Percentiles rank a stretch among this genome's conserved stretches.
Evolutionary conservation across 345 rosid genomes (phyloP).

Genomic region (Acer negundo): DNA sequence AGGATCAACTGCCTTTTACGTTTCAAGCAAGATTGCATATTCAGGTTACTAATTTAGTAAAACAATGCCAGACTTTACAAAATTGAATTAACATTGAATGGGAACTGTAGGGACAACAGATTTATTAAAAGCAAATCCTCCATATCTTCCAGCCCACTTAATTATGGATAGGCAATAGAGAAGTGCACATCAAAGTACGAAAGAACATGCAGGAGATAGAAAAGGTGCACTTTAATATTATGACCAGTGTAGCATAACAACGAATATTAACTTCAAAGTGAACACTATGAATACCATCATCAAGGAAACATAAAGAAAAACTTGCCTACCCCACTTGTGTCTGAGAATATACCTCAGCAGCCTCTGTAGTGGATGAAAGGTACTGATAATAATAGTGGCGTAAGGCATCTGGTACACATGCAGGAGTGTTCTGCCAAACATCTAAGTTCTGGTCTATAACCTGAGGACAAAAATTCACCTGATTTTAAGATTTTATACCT

Average conservation of each 20-base stretch:
- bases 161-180: not conserved
- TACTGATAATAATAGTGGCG: slow-evolving; percentile 96
- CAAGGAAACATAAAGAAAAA: slow-evolving; percentile 13
- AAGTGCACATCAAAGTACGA: slow-evolving; percentile 3
- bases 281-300: slow-evolving; percentile 3
- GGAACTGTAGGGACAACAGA: not conserved
- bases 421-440: slow-evolving; percentile 84
- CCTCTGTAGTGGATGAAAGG: slow-evolving; percentile 91
- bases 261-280: slow-evolving; percentile 4
- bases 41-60: slow-evolving; percentile 6
- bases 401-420: slow-evolving; percentile 86
- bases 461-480: slow-evolving; percentile 44
- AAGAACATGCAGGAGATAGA: not conserved
- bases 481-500: slow-evolving; percentile 1
- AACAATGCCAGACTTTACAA: not conserved
- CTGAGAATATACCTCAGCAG: slow-evolving; percentile 75
- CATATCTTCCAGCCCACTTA: not conserved
- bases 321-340: slow-evolving; percentile 22
- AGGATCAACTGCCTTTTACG: not conserved
- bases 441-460: slow-evolving; percentile 93
- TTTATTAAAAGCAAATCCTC: not conserved
- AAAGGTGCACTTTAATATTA: not conserved
- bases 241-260: slow-evolving; percentile 3
- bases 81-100: not conserved
- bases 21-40: not conserved